phyloP scores from a whole-genome alignment of 345 rosid species.

The Anacardium occidentale region DNA sequence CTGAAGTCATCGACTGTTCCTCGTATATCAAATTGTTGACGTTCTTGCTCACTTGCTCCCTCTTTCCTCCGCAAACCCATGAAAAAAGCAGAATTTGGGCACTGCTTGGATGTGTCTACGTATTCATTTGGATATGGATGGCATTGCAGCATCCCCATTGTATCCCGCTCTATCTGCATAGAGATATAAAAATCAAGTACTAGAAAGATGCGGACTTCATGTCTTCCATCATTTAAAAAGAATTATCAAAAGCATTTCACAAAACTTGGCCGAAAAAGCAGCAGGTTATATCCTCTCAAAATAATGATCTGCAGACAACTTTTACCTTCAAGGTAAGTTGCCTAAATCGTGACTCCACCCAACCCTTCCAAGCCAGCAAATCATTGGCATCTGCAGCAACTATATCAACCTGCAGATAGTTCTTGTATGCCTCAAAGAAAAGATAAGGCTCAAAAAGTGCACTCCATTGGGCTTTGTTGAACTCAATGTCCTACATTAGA shows the following conservation, averaged over 20 bases:
- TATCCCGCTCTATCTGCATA: constrained; percentile 71
- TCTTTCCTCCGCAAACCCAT: constrained; percentile 76
- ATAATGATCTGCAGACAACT: constrained; percentile 8
- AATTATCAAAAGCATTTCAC: not conserved
- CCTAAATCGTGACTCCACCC: constrained; percentile 81
- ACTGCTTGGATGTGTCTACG: constrained; percentile 48
- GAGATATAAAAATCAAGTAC: constrained; percentile 13
- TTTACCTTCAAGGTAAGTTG: constrained; percentile 67
- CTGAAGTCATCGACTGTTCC: constrained; percentile 65
- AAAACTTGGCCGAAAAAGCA: constrained; percentile 12
- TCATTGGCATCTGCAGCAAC: constrained; percentile 57
- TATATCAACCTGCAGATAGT: constrained; percentile 69
- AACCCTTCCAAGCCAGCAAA: constrained; percentile 70
- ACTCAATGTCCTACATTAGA: constrained; percentile 52
- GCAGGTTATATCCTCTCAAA: not conserved
- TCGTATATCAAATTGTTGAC: constrained; percentile 77
- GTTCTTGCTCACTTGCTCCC: constrained; percentile 57
- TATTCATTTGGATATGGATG: constrained; percentile 72
- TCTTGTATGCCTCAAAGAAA: constrained; percentile 71
- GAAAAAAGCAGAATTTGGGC: constrained; percentile 67
- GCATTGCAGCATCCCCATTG: constrained; percentile 70
- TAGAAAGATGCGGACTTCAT: constrained; percentile 5
- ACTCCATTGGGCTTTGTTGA: constrained; percentile 61
- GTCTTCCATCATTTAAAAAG: constrained; percentile 3
- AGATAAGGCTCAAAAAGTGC: constrained; percentile 59